These are phyloP conservation scores for Paxillus involutus DNA, from an alignment of 768 basidiomycete species.

Conservation along the genomic window DNA sequence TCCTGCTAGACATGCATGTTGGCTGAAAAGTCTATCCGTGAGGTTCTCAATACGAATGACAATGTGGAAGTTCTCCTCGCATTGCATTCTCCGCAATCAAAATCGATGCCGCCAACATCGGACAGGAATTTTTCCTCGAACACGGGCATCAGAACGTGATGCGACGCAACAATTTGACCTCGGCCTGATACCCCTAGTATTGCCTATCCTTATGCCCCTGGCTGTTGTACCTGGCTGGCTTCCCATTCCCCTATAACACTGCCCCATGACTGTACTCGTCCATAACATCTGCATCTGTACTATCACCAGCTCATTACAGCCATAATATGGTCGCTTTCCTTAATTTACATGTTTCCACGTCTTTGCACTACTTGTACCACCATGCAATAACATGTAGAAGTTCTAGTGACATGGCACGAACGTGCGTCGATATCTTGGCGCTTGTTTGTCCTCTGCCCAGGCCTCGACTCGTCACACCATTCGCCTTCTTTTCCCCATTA, in stretches of 20 bases:
- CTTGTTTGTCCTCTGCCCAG: background rate
- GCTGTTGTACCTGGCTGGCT: background rate
- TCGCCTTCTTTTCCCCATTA: background rate
- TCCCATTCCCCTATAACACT: background rate
- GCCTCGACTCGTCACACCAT: background rate
- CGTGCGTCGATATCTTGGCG: constrained; percentile 2
- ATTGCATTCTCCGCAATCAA: constrained; percentile 46
- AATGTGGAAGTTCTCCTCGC: constrained; percentile 65
- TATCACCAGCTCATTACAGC: constrained; percentile 4
- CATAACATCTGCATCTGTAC: constrained; percentile 27
- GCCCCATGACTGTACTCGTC: background rate
- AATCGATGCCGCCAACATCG: constrained; percentile 12
- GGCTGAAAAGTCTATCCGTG: constrained; percentile 67
- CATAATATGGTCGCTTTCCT: background rate
- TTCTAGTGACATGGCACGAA: constrained; percentile 1
- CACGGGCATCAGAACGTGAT: constrained; percentile 27
- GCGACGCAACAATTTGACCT: background rate
- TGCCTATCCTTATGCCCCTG: constrained; percentile 1
- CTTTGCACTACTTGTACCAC: constrained; percentile 20
- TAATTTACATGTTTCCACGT: background rate
- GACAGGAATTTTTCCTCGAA: constrained; percentile 13
- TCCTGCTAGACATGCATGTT: constrained; percentile 59
- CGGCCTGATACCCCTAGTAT: constrained; percentile 4
- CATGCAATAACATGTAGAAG: constrained; percentile 19
- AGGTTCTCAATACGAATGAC: constrained; percentile 68